Conservation (phyloP, 192 early-diverging fungal genomes). For the Jimgerdemannia flammicorona region DNA sequence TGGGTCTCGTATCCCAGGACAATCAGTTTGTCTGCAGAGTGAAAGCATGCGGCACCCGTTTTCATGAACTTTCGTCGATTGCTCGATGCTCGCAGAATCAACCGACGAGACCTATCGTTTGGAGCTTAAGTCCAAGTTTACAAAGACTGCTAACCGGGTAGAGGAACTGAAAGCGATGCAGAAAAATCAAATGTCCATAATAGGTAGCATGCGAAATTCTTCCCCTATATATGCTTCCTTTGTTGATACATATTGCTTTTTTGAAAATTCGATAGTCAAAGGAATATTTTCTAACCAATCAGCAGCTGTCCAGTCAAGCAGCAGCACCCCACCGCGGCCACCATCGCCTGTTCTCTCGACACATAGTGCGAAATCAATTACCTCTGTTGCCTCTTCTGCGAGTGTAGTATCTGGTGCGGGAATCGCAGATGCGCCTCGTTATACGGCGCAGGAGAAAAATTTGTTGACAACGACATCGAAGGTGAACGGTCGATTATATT, state of each 20-base stretch:
- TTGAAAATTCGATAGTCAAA: no score
- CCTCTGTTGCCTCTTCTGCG: neutral
- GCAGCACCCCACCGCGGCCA: no score
- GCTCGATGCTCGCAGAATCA: neutral
- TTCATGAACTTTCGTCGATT: neutral
- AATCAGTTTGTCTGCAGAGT: neutral
- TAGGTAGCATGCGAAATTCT: neutral
- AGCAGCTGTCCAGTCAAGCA: no score
- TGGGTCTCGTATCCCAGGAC: neutral
- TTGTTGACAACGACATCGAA: constrained; percentile 65
- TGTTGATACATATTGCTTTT: no score
- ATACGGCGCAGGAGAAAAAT: constrained; percentile 41
- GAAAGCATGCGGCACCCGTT: no score
- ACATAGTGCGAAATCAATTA: neutral
- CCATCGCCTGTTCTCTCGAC: no score
- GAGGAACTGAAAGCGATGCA: constrained; percentile 45
- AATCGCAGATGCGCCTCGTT: neutral
- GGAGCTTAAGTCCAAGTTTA: constrained; percentile 16
- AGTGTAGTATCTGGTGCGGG: neutral
- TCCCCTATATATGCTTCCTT: neutral
- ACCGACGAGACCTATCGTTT: neutral
- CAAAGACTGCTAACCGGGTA: constrained; percentile 31
- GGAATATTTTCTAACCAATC: no score
- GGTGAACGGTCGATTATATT: constrained; percentile 66
- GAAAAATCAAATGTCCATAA: constrained; percentile 2